Evolutionary conservation across 495 filamentous ascomycete genomes (phyloP), one percentile per base, ranked within the genome.

Genomic region (Aspergillus sparsus): DNA sequence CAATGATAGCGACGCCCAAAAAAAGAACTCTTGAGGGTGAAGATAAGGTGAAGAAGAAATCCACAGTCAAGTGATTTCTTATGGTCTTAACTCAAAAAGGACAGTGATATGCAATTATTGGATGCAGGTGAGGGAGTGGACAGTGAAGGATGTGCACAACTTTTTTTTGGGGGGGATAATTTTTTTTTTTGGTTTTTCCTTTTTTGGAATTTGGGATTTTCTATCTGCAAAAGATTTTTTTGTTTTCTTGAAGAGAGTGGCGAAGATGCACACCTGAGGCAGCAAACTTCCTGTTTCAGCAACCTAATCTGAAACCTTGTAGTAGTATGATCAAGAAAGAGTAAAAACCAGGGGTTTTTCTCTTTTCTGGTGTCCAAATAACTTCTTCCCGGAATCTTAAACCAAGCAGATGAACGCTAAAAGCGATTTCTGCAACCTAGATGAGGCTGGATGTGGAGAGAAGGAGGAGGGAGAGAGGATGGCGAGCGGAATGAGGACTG

Each of bases 11-110:
- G 53, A 53, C 18, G 27, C 49, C 49, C 15, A 32, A 52, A 18
- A 7, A 35, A 33, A 12, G 9, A 36, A 54, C 16, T 18, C 15
- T 49, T 46, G 36, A 37, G 54, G 57, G 53, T 49, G 27, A 56
- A 51, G 35, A 45, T 56, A 16, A 55, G 46, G 57, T 16, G 56
- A 62, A 59, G 55, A 55, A 68, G 69, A 76, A 78, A 76, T 73
- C 55, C 74, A 78, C 75, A 78, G 64, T 74, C 55, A 78, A 78
- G 75, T 78, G 75, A 77, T 78, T 78, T 71, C 69, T 8, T 65
- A 44, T 18, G 18, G 31, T 32, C 51, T 57, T 46, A 45, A 61
- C 49, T 50, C 53, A 57, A 60, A 53, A 55, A 54, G 52, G 55
- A 49, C 51, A 56, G 37, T 18, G 35, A 31, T 27, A 58, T 37